Conservation (phyloP, 257 asterid genomes). For the Lycium barbarum region DNA sequence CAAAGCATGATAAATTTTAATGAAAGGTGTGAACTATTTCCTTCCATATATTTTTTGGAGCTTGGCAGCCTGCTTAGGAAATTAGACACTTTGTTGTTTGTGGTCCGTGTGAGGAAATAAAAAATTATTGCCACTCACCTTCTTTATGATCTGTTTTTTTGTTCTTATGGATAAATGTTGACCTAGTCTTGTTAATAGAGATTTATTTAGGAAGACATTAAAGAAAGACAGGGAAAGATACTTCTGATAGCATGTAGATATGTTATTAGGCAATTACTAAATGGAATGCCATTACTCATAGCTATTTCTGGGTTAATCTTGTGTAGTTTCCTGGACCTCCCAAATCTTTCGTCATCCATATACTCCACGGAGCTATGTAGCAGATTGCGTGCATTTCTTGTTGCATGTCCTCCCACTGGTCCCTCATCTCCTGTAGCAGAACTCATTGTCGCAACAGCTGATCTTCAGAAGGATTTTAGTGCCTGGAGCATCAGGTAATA, state of each 20-base stretch:
- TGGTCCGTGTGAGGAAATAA: not conserved
- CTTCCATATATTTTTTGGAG: not conserved
- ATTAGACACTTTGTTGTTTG: not conserved
- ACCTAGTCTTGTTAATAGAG: not conserved
- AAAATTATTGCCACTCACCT: not conserved
- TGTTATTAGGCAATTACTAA: conserved; percentile 14
- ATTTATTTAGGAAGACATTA: not conserved
- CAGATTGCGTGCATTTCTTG: conserved; percentile 79
- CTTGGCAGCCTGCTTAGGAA: not conserved
- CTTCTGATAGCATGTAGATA: conserved; percentile 14
- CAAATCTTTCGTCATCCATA: conserved; percentile 81
- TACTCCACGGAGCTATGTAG: conserved; percentile 79
- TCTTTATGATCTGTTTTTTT: not conserved
- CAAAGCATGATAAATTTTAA: not conserved
- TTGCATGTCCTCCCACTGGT: conserved; percentile 83
- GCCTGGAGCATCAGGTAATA: conserved; percentile 80
- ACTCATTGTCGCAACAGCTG: conserved; percentile 84
- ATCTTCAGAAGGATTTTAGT: conserved; percentile 84
- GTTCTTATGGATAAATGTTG: not conserved
- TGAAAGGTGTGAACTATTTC: not conserved
- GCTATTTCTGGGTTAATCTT: conserved; percentile 33
- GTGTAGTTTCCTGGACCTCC: conserved; percentile 87
- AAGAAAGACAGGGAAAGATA: conserved; percentile 10
- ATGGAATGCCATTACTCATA: conserved; percentile 29
- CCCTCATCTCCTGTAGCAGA: conserved; percentile 79